Evolutionary conservation across 108 stramenopile species (phyloP).

Genomic region (Pseudonitzschia multiseries): DNA sequence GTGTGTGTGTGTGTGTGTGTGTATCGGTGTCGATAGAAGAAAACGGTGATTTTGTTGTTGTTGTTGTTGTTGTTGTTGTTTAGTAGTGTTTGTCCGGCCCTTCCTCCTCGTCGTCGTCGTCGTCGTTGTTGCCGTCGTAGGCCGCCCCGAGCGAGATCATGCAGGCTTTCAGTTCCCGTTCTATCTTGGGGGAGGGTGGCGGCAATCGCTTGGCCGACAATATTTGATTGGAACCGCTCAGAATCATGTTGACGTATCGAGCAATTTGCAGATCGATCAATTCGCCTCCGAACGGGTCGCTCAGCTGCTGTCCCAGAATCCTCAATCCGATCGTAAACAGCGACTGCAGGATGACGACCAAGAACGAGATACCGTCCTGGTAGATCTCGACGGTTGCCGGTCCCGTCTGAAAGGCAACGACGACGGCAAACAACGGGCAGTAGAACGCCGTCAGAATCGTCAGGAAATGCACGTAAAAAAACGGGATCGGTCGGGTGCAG

Average conservation of each 20-base stretch:
- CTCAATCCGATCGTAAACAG: slow-evolving; percentile 43
- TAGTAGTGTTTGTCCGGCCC: too few relatives aligned
- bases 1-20: too few relatives aligned
- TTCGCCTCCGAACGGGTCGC: slow-evolving; percentile 43
- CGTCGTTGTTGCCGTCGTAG: background rate
- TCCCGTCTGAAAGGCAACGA: slow-evolving; percentile 6
- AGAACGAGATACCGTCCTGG: slow-evolving; percentile 22
- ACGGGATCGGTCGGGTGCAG: slow-evolving; percentile 43
- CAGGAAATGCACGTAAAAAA: slow-evolving; percentile 60
- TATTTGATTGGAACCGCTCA: slow-evolving; percentile 17
- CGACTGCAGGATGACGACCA: slow-evolving; percentile 37
- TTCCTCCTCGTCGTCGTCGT: too few relatives aligned
- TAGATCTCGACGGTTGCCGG: slow-evolving; percentile 2
- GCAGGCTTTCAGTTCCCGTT: background rate
- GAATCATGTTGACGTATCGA: slow-evolving; percentile 24
- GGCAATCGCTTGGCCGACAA: slow-evolving; percentile 4
- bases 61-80: too few relatives aligned
- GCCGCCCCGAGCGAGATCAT: background rate
- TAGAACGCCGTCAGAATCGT: slow-evolving; percentile 41
- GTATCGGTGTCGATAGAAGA: too few relatives aligned
- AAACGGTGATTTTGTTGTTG: too few relatives aligned
- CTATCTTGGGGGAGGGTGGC: background rate
- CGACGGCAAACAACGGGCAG: slow-evolving; percentile 48
- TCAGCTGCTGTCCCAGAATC: slow-evolving; percentile 33
- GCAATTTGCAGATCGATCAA: slow-evolving; percentile 23